phyloP scores from a whole-genome alignment of 129 eudicot genomes.

The Glebionis coronaria region DNA sequence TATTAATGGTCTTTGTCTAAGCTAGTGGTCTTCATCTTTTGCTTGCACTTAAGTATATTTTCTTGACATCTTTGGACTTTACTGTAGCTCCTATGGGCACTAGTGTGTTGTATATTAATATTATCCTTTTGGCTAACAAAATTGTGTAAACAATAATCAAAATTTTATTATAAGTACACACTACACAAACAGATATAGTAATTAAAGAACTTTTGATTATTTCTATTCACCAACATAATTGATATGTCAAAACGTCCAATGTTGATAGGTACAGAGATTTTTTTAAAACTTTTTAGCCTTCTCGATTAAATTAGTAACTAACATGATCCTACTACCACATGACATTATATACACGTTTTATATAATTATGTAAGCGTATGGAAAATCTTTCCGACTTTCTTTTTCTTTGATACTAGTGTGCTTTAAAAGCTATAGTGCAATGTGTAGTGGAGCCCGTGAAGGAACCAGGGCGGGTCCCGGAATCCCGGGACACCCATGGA shows the following conservation, averaged over 20 bases:
- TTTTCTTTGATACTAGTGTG: background rate
- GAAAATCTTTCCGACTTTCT: background rate
- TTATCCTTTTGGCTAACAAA: background rate
- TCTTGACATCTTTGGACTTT: slow-evolving; percentile 5
- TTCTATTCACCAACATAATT: background rate
- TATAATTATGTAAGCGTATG: background rate
- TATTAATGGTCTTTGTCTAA: background rate
- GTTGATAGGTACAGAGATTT: background rate
- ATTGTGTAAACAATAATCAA: background rate
- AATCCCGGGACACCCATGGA: too few species aligned
- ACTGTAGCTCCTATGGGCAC: background rate
- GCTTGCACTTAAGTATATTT: background rate
- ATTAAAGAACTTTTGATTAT: background rate
- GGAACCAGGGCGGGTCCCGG: too few species aligned
- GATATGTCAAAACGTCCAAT: background rate
- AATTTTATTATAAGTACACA: background rate
- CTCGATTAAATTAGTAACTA: background rate
- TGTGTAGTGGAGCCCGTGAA: background rate
- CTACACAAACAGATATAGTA: background rate
- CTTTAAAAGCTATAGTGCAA: background rate
- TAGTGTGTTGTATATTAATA: background rate
- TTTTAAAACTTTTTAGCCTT: background rate
- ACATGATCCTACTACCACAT: slow-evolving; percentile 1
- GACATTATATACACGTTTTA: background rate
- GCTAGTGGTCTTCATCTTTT: background rate